These are phyloP conservation scores for Kodamaea leandrae DNA, from an alignment of 805 yeast genomes.

Conservation along the genomic window DNA sequence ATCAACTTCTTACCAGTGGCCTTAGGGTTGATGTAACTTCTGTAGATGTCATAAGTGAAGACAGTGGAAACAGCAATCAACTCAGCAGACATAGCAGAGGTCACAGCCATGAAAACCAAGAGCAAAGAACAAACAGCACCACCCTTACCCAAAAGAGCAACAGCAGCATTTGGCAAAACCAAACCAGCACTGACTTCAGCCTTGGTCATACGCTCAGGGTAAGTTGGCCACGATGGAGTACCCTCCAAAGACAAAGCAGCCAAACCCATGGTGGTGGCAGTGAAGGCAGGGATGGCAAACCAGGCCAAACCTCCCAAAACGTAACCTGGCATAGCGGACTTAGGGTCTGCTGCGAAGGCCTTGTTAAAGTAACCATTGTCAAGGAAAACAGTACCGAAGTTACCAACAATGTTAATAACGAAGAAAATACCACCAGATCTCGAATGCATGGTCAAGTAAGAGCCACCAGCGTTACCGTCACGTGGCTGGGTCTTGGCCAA, in stretches of 20 bases:
- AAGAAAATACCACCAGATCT: slow-evolving; percentile 85
- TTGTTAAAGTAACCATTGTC: slow-evolving; percentile 89
- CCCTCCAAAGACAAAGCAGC: slow-evolving; percentile 73
- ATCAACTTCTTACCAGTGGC: slow-evolving; percentile 77
- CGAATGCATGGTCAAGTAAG: slow-evolving; percentile 85
- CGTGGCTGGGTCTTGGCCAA: slow-evolving; percentile 64
- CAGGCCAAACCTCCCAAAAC: slow-evolving; percentile 85
- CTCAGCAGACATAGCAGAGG: slow-evolving; percentile 91
- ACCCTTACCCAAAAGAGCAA: slow-evolving; percentile 78
- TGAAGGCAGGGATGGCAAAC: slow-evolving; percentile 85
- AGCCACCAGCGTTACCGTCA: slow-evolving; percentile 79
- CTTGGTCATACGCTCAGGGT: slow-evolving; percentile 61
- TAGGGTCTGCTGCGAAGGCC: slow-evolving; percentile 83
- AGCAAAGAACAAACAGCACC: slow-evolving; percentile 84
- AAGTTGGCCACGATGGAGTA: slow-evolving; percentile 74
- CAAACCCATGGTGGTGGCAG: slow-evolving; percentile 84
- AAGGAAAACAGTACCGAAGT: slow-evolving; percentile 83
- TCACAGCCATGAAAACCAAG: slow-evolving; percentile 86
- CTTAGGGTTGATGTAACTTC: slow-evolving; percentile 72
- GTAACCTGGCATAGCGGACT: slow-evolving; percentile 83
- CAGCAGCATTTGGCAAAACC: slow-evolving; percentile 75
- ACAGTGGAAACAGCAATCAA: slow-evolving; percentile 84
- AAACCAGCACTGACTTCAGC: slow-evolving; percentile 81
- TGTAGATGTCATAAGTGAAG: slow-evolving; percentile 81
- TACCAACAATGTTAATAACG: slow-evolving; percentile 82